Percentiles rank a stretch among this genome's conserved stretches.
These are phyloP conservation scores for Alnus glutinosa DNA, from an alignment of 306 rosid species.

Conservation along the genomic window DNA sequence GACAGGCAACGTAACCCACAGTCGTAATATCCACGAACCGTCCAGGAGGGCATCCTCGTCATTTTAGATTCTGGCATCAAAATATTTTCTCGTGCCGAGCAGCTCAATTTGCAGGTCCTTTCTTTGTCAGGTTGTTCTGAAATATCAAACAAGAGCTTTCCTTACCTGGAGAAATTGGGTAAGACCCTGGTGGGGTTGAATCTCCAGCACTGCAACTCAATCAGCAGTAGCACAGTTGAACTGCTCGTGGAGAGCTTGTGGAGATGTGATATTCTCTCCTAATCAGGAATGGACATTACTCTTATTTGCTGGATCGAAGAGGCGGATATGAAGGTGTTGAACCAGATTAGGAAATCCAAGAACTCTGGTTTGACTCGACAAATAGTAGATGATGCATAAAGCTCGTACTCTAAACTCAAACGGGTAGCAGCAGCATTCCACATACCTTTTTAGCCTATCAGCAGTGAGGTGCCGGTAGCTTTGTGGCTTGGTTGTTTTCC, in stretches of 20 bases:
- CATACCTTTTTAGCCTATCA: constrained; percentile 55
- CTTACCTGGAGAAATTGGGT: constrained; percentile 66
- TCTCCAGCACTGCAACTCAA: constrained; percentile 67
- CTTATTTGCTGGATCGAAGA: no score
- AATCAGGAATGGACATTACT: not conserved
- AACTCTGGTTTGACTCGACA: constrained; percentile 14
- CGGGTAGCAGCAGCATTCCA: constrained; percentile 38
- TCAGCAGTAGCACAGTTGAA: constrained; percentile 55
- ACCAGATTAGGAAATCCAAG: constrained; percentile 24
- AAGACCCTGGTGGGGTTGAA: constrained; percentile 73
- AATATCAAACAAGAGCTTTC: constrained; percentile 60
- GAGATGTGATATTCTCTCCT: constrained; percentile 87
- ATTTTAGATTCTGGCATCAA: constrained; percentile 52
- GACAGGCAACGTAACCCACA: no score
- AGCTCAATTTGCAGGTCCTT: constrained; percentile 67
- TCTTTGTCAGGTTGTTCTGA: constrained; percentile 78
- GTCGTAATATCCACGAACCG: no score
- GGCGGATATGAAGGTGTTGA: constrained; percentile 11
- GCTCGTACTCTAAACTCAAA: constrained; percentile 34
- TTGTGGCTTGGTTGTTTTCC: constrained; percentile 63
- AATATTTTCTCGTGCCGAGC: constrained; percentile 52
- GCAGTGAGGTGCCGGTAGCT: constrained; percentile 43
- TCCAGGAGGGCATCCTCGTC: no score
- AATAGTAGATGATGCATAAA: constrained; percentile 23
- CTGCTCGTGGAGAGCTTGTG: constrained; percentile 69